Percentiles rank a stretch among this genome's conserved stretches.
Evolutionary conservation across 352 stramenopile genomes (phyloP).

Genomic region (Phytopythium sindhum): DNA sequence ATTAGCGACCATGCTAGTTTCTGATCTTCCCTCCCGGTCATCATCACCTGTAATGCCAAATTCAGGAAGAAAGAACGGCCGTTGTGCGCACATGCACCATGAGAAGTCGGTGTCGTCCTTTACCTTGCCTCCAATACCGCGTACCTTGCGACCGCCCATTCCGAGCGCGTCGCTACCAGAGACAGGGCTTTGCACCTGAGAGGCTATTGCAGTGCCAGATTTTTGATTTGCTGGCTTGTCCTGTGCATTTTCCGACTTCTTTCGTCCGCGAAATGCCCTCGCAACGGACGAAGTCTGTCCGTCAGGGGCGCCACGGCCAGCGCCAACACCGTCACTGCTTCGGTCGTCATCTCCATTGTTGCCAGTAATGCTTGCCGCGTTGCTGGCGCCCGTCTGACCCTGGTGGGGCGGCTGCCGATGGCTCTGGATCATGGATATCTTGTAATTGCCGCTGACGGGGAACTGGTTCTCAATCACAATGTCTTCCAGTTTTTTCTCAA

Average conservation of each 20-base stretch:
- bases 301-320: neutral
- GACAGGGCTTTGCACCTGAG: neutral
- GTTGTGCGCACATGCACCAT: conserved; percentile 65
- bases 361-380: neutral
- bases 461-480: conserved; percentile 89
- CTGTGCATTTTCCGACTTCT: neutral
- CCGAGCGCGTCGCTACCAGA: neutral
- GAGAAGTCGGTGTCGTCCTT: conserved; percentile 38
- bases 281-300: neutral
- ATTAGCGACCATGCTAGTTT: neutral
- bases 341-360: neutral
- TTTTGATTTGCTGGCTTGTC: neutral
- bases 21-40: neutral
- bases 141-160: neutral
- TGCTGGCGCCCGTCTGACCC: neutral
- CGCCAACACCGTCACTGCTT: neutral
- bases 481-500: conserved; percentile 77
- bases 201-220: neutral
- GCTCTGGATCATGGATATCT: conserved; percentile 68
- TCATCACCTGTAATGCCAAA: conserved; percentile 28
- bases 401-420: conserved; percentile 9
- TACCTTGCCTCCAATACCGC: neutral
- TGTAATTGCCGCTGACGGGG: conserved; percentile 58
- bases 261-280: neutral
- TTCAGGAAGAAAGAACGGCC: conserved; percentile 75